Conservation (phyloP, 2,329 filamentous ascomycete genomes). For the Xylariaceae sp. region DNA sequence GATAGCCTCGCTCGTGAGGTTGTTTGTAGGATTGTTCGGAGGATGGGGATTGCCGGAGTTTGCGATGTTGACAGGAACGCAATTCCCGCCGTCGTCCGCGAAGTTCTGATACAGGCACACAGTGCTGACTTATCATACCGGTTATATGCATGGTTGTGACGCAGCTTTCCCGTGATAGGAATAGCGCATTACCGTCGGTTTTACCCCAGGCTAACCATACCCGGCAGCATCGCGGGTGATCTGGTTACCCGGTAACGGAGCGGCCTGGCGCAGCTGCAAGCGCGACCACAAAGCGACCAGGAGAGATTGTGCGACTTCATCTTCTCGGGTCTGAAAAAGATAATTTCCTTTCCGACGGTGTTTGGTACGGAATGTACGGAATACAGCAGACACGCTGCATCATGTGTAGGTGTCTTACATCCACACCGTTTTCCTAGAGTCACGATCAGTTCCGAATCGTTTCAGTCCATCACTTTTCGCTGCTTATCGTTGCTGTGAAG, state of each 20-base stretch:
- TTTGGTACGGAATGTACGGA: neutral
- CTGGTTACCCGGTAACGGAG: neutral
- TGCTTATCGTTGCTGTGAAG: neutral
- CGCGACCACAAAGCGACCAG: conserved; percentile 6
- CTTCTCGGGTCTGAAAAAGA: neutral
- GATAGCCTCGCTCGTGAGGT: too few relatives aligned
- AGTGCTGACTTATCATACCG: neutral
- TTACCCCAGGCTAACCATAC: neutral
- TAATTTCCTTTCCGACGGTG: neutral
- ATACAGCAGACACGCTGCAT: neutral
- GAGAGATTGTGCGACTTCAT: conserved; percentile 11
- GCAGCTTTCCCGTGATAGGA: neutral
- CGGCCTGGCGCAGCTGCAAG: conserved; percentile 15
- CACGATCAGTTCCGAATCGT: neutral
- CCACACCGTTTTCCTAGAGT: neutral
- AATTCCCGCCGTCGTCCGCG: too few relatives aligned
- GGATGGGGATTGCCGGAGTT: neutral
- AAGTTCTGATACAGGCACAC: too few relatives aligned
- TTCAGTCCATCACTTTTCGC: neutral
- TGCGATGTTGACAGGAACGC: neutral
- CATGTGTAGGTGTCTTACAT: neutral
- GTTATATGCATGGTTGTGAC: neutral
- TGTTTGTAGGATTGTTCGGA: too few relatives aligned
- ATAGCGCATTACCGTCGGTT: neutral
- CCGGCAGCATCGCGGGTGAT: conserved; percentile 1